Evolutionary conservation across 2,329 filamentous ascomycete species (phyloP), one percentile per base, ranked within the genome.

Genomic region (Phialemoniopsis sp.): DNA sequence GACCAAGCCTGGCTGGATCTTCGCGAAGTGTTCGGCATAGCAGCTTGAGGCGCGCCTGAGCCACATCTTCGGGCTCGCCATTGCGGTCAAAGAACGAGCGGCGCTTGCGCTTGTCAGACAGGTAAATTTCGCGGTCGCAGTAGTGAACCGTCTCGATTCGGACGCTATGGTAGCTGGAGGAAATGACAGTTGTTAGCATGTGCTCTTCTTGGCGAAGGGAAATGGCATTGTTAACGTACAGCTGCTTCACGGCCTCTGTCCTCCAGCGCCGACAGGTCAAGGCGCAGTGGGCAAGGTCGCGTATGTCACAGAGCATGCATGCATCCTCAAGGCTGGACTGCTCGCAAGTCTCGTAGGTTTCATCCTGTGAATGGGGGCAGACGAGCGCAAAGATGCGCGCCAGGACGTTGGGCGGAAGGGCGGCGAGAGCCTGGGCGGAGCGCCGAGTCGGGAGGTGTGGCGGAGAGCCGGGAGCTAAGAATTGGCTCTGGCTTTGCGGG

Each of bases 121-220:
- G 78, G 51, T 85, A 71, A 43, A 87, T 83, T 63, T 97, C 91
- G 52, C 87, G 84, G 47, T 86, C 81, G 69, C 91, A 97, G 66
- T 95, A 96, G 64, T 97, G 91, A 26, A 96, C 90, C 14, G 87
- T 79, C 59, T 97, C 91, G 59, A 97, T 93, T 43, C 90, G 87
- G 49, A 97, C 82, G 68, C 89, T 90, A 54, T 84, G 82, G 60
- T 94, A 95, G 49, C 88, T 94, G 53, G 29, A 13, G 29, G 19
- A 28, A 9, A 29, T 32, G 14, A 44, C 26, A 16, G 14, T 17
- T 15, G 21, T 26, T 26, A 26, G 21, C 21, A 26, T 6, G 6
- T 10, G 21, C 6, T 6, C 10, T 26, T 10, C 21, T 26, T 26
- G 10, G 21, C 21, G 18, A 34, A 34, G 30, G 33, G 36, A 26